Base-by-base conservation (phyloP, 2,329 filamentous ascomycete genomes). In the Aspergillus pseudoglaucus region DNA sequence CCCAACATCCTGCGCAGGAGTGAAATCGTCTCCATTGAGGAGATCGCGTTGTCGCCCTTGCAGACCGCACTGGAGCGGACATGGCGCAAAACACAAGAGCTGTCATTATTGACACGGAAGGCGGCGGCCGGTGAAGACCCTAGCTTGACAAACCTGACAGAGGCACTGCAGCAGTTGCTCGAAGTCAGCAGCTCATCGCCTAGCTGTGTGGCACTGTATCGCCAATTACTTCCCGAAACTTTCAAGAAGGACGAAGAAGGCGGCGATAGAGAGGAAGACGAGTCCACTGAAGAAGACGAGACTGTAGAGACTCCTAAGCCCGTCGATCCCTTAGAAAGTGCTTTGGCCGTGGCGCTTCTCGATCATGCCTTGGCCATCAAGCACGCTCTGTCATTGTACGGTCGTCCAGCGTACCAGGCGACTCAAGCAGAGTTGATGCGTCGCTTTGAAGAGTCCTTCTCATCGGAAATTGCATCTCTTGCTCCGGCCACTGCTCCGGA, bases 41-140 rank as follows among this genome's bases (percentile, higher is more conserved):
- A 85, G 43, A 67, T 89, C 15, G 77, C 77, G 9, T 75, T 96
- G 22, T 80, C 79, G 27, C 83, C 90, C 6, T 75, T 93, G 49
- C 87, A 96, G 67, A 90, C 89, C n/a, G 91, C 87, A 0, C 76
- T 97, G 51, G 91, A 97, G 65, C 84, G 91, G 14, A 91, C 93
- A 27, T 85, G 88, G 58, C 83, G 90, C 50, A 96, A 96, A 74
- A 95, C 91, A 1, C 82, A 88, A 49, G 91, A 97, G 68, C 81
- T 97, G 72, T 75, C 81, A 1, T 70, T 78, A 0, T 74, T 95
- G 1, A 89, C 95, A 64, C 88, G 85, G 64, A 83, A 83, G 44
- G 76, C 91, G 7, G 71, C 76, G 1, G 83, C 88, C 18, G 86
- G 85, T 4, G 87, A 91, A 48, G 82, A 88, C 32, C 80, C 84